phyloP scores from a whole-genome alignment of 306 rosid genomes.

The Citrullus amarus region DNA sequence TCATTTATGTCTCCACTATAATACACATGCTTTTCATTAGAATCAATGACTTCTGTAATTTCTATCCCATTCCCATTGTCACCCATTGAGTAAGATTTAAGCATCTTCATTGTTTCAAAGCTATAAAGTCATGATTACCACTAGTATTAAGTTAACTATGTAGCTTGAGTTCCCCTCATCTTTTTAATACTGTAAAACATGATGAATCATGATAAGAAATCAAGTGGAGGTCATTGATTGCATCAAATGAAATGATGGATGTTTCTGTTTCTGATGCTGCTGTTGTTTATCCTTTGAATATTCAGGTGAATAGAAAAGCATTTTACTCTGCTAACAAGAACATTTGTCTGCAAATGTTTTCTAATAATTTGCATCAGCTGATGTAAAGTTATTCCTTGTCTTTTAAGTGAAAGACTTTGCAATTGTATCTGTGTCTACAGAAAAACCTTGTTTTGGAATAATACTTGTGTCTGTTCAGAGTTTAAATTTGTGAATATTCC shows the following conservation, averaged over 20 bases:
- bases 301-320: background rate
- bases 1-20: background rate
- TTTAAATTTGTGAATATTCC: background rate
- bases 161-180: background rate
- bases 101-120: constrained; percentile 8
- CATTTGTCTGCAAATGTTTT: background rate
- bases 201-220: constrained; percentile 4
- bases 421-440: background rate
- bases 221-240: constrained; percentile 1
- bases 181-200: constrained; percentile 5
- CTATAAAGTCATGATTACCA: constrained; percentile 1
- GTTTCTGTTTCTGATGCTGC: constrained; percentile 1
- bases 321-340: background rate
- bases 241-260: background rate
- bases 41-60: background rate
- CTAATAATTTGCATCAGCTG: background rate
- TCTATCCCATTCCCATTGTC: background rate
- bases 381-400: constrained; percentile 7
- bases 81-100: constrained; percentile 4
- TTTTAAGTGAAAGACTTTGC: background rate
- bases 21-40: background rate
- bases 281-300: background rate
- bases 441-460: background rate
- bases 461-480: background rate
- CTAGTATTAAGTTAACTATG: background rate